These are phyloP conservation scores for Simplicillium aogashimaense DNA, from an alignment of 2,329 filamentous ascomycete species.

Conservation along the genomic window DNA sequence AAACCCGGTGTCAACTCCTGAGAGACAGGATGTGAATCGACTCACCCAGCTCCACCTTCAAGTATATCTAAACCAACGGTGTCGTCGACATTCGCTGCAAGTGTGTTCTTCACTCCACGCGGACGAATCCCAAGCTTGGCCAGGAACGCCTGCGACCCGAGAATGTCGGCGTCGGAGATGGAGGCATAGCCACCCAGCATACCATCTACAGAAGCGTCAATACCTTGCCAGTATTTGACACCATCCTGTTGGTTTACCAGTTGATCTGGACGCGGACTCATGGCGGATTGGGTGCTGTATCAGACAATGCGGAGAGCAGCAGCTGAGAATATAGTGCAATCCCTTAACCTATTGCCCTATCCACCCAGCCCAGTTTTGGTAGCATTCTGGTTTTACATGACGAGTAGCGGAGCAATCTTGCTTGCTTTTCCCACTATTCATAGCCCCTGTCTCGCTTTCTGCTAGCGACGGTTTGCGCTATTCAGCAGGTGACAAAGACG, in stretches of 20 bases:
- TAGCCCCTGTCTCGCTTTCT: too few relatives aligned
- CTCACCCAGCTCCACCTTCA: conserved; percentile 25
- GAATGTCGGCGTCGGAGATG: conserved; percentile 44
- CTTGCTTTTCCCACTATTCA: too few relatives aligned
- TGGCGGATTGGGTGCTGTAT: too few relatives aligned
- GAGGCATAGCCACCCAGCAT: conserved; percentile 54
- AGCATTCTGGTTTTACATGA: too few relatives aligned
- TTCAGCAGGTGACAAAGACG: too few relatives aligned
- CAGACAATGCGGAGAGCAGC: too few relatives aligned
- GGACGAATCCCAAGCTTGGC: conserved; percentile 42
- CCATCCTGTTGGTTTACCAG: conserved; percentile 13
- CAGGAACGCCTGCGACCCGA: conserved; percentile 55
- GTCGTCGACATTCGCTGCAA: conserved; percentile 22
- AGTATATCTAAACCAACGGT: too few relatives aligned
- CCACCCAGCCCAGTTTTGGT: too few relatives aligned
- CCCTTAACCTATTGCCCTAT: too few relatives aligned
- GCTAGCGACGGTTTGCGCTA: too few relatives aligned
- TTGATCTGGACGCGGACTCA: background rate
- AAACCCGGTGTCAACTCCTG: background rate
- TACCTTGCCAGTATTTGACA: conserved; percentile 31
- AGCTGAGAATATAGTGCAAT: too few relatives aligned
- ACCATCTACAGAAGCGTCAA: conserved; percentile 42
- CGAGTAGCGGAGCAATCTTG: too few relatives aligned
- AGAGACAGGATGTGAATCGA: conserved; percentile 1
- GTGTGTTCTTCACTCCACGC: conserved; percentile 18